Base-by-base conservation (phyloP, 1,284 basidiomycete species). In the Fomitopsis pinicola region DNA sequence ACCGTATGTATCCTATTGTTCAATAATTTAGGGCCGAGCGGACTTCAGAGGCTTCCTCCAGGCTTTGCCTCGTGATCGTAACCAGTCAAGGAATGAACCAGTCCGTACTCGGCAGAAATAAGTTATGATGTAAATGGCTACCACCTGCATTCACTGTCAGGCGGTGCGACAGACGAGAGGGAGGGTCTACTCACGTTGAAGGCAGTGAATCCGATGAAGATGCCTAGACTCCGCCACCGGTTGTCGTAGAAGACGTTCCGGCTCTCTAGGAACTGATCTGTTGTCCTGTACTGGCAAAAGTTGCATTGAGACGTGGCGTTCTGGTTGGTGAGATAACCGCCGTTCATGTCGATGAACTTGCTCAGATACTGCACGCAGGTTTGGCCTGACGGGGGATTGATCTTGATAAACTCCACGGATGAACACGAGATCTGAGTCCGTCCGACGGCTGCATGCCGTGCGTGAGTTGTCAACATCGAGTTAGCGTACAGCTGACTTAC, bases 291-390 rank as follows among this genome's bases (percentile, higher is more conserved):
- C 30, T 78, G 67, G 69, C 88, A 90, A 74, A 84, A 89, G 35
- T 77, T 71, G 73, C 89, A 91, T 14, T 65, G 72, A 3, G 69
- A 68, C 0, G 78, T 81, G 0, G 83, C 84, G 44, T 76, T 67
- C 0, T 85, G 80, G 73, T 94, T 87, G 48, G 78, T 72, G 33
- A 95, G 65, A 71, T 92, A 92, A 0, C 91, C 92, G 2, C 85
- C 87, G 28, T 76, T 74, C 19, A 71, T 68, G 0, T 69, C 62
- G 35, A 89, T 85, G 69, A 82, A 93, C 1, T 76, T 67, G 19
- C 77, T 71, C 50, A 91, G 78, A 71, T 82, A 94, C 14, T 80
- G 63, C 6, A 69, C 70, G 66, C 91, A 94, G 0, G 84, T 86
- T 66, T 85, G 78, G 2, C 86, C 87, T 0, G 75, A 70, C 0